Percentiles rank a stretch among this genome's conserved stretches.
Evolutionary conservation across 2,329 filamentous ascomycete genomes (phyloP).

Genomic region (Endocalyx cinctus): DNA sequence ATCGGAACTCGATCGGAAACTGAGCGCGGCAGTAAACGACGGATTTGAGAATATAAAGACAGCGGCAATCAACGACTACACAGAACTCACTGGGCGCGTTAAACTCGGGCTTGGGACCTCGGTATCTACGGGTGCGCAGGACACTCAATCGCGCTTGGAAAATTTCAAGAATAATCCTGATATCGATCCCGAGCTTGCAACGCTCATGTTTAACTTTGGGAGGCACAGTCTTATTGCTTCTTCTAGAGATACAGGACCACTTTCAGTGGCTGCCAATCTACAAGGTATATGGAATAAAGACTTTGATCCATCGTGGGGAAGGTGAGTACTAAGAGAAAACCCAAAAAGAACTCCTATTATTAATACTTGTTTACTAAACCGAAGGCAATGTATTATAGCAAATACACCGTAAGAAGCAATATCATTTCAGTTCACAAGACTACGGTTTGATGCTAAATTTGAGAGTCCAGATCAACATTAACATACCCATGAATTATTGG

Average conservation of each 20-base stretch:
- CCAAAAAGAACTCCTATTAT: too few species aligned
- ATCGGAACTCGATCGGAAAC: constrained; percentile 18
- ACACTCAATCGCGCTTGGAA: constrained; percentile 6
- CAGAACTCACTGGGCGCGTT: constrained; percentile 15
- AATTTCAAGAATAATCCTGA: constrained; percentile 10
- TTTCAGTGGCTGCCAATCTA: constrained; percentile 26
- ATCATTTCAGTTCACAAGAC: too few species aligned
- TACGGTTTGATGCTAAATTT: not conserved
- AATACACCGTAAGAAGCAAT: constrained; percentile 8
- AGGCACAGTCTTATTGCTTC: constrained; percentile 27
- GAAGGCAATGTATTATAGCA: constrained; percentile 1
- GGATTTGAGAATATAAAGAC: constrained; percentile 11
- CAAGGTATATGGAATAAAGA: constrained; percentile 32
- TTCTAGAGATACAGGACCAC: constrained; percentile 13
- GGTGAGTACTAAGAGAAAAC: not conserved
- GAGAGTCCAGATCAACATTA: constrained; percentile 12
- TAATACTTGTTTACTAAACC: too few species aligned
- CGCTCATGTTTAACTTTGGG: constrained; percentile 27
- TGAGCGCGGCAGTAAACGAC: constrained; percentile 15
- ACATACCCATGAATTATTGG: constrained; percentile 18
- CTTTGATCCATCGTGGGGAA: constrained; percentile 9
- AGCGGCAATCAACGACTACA: constrained; percentile 17
- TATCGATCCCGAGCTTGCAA: constrained; percentile 22
- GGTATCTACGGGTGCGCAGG: constrained; percentile 3
- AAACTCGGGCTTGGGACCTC: constrained; percentile 14